A percentile compares a stretch with the other conserved stretches of the same genome.
These are phyloP conservation scores for Ophiorrhiza pumila DNA, from an alignment of 257 asterid species.

Conservation along the genomic window DNA sequence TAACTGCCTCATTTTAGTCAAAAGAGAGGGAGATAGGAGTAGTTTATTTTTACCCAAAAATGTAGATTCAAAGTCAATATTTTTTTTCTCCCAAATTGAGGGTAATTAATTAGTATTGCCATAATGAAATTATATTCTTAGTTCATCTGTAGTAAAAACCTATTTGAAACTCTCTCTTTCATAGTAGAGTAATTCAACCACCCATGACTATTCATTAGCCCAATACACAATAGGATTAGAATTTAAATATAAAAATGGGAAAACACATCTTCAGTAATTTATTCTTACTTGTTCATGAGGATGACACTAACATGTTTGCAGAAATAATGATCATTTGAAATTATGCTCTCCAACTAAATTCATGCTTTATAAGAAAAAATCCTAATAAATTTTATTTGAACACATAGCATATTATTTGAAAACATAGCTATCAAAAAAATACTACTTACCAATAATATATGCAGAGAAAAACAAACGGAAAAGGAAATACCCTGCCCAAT, in stretches of 20 bases:
- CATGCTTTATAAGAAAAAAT: not conserved
- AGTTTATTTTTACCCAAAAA: too few species aligned
- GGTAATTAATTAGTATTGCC: not conserved
- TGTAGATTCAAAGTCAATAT: not conserved
- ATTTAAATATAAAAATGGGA: not conserved
- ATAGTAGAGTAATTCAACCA: too few species aligned
- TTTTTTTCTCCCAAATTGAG: not conserved
- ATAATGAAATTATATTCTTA: not conserved
- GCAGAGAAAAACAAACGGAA: constrained; percentile 1
- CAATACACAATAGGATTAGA: not conserved
- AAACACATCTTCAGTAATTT: not conserved
- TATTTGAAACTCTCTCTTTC: too few species aligned
- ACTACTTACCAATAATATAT: not conserved
- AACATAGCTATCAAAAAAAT: not conserved
- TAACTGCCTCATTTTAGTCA: not conserved
- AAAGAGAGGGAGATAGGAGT: not conserved
- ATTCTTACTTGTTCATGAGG: not conserved
- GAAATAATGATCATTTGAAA: not conserved
- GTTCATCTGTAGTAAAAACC: too few species aligned
- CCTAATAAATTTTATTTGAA: not conserved
- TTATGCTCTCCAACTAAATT: not conserved
- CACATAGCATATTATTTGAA: not conserved
- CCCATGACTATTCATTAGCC: not conserved
- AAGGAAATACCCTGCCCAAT: constrained; percentile 57
- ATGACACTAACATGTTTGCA: not conserved